Base-by-base conservation (phyloP, 2,329 filamentous ascomycete genomes). In the Whalleya microplaca region DNA sequence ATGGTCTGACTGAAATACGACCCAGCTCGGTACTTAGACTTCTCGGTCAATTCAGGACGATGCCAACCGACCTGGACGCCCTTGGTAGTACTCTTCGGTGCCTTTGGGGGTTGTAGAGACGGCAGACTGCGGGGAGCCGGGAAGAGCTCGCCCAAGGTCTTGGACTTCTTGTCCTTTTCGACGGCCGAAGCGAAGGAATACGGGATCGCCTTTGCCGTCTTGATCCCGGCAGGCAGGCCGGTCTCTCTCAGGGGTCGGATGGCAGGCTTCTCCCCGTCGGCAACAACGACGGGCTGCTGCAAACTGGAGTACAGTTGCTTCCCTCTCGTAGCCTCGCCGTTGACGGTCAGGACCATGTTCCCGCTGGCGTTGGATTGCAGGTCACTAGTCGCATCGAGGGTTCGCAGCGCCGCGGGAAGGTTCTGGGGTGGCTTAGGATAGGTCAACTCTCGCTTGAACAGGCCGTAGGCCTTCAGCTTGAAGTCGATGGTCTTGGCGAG, bases 301-400 rank as follows among this genome's bases (percentile, higher is more conserved):
- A 96, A 78, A 72, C 93, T 96, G 3, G 94, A 96, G 71, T 95
- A 97, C 3, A 97, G 78, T 58, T 94, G 90, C 64, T 87, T 88
- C 37, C 90, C 83, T 45, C 86, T 86, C 1, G 88, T 86, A 41
- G 89, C 89, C 64, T 87, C 89, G 52, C 91, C 92, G 64, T 87
- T 88, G 1, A 96, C 78, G 0, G 91, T 94, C 55, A 97, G 78
- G 5, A 94, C 87, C 16, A 86, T 81, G 53, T 82, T 73, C 62
- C 82, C 72, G 63, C 78, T 69, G 19, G 77, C 70, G 21, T 73
- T 72, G 2, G 73, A 69, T 18, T 74, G 71, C 23, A 73, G 61
- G 46, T 74, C 73, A 41, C 75, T 77, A 48, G 77, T 74, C n/a
- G 71, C 61, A 10, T 76, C 73, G 9, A 74, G 65, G 37, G 73